Conservation (phyloP, 495 filamentous ascomycete species). For the Cryomyces minteri region DNA sequence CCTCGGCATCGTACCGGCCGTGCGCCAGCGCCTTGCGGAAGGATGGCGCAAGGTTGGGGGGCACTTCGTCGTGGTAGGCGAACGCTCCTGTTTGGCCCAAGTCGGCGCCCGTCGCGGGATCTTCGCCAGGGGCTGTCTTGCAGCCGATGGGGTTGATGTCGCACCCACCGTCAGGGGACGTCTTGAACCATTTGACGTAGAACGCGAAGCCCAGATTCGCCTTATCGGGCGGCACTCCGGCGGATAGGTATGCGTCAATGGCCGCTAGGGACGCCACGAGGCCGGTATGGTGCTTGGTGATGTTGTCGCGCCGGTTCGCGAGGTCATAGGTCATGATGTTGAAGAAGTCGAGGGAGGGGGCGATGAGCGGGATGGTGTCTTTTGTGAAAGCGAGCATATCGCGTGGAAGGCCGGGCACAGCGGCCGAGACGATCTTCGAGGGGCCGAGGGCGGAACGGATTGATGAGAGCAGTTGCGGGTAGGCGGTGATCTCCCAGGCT, state of each 20-base stretch:
- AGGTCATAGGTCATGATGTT: slow-evolving; percentile 72
- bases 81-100: slow-evolving; percentile 42
- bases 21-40: slow-evolving; percentile 31
- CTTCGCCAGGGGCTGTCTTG: slow-evolving; percentile 40
- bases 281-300: slow-evolving; percentile 49
- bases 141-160: slow-evolving; percentile 38
- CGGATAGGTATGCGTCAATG: slow-evolving; percentile 39
- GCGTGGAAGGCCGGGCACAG: slow-evolving; percentile 43
- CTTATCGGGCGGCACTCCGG: slow-evolving; percentile 35
- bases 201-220: slow-evolving; percentile 59
- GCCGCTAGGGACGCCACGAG: slow-evolving; percentile 33
- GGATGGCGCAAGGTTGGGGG: slow-evolving; percentile 26
- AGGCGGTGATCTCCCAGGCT: slow-evolving; percentile 42
- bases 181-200: slow-evolving; percentile 57
- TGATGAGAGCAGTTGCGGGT: slow-evolving; percentile 40
- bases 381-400: slow-evolving; percentile 60
- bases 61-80: slow-evolving; percentile 34
- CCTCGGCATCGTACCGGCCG: slow-evolving; percentile 35
- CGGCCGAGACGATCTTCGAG: slow-evolving; percentile 46
- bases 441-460: slow-evolving; percentile 40
- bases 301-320: slow-evolving; percentile 54
- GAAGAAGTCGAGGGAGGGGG: slow-evolving; percentile 46
- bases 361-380: slow-evolving; percentile 43
- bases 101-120: slow-evolving; percentile 43
- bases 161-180: slow-evolving; percentile 30